Base-by-base conservation (phyloP, 1,284 basidiomycete species). In the Sanghuangporus sanghuang region DNA sequence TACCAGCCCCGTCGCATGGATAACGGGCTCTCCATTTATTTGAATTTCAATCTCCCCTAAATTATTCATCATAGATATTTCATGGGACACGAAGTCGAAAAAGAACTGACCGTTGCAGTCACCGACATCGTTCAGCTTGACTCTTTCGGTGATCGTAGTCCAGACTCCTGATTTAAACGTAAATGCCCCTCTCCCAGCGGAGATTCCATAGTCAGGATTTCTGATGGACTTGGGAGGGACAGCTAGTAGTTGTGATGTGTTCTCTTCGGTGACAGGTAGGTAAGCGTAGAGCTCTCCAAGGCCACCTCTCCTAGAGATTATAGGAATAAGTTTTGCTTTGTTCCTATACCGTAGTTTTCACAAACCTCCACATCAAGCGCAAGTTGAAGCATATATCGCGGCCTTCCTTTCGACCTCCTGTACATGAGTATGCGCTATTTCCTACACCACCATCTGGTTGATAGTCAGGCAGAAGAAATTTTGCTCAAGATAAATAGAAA, bases 91-190 rank as follows among this genome's bases (percentile, higher is more conserved):
- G 48, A 21, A 14, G 9, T 23, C 9, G 2, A 44, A 57, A 27
- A 6, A 35, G 35, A 23, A 36, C 55, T 1, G 14, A 62, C 62
- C 60, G 50, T 73, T 67, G 6, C 72, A 67, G 48, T 68, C 63
- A 6, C 75, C 76, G 27, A 72, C 68, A 54, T 75, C 73, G 70
- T 81, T 81, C 57, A 79, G 68, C 67, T 73, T 75, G 53, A 79
- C 69, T 48, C 77, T 69, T 63, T 78, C 73, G 5, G 74, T 69
- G 38, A 80, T 71, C 2, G 73, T 75, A 16, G 70, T 73, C 79
- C 79, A 81, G 46, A 66, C 44, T 1, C 72, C 73, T 11, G 68
- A 55, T n/a, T 50, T 44, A 55, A 72, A 74, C 5, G 21, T 62
- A 49, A 69, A 72, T 3, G 69, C 53, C 2, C 72, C 72, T 38